Evolutionary conservation across 306 rosid species (phyloP).

Genomic region (Cucumis sativus): DNA sequence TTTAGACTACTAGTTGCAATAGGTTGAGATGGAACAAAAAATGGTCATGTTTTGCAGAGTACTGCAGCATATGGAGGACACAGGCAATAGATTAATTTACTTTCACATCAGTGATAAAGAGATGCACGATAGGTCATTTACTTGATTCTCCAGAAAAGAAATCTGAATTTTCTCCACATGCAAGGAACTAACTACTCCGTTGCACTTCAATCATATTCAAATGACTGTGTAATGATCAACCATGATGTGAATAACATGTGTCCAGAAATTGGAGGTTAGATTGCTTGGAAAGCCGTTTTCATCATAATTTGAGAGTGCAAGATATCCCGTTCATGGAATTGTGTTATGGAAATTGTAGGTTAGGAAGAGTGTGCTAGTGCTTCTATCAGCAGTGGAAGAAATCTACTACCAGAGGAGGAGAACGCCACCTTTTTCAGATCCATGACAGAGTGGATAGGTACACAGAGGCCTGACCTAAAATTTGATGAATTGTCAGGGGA

Average conservation of each 20-base stretch:
- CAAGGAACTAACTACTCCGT: neutral
- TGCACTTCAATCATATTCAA: neutral
- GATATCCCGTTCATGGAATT: slow-evolving; percentile 17
- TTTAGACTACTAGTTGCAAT: neutral
- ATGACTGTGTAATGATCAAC: neutral
- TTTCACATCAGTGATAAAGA: neutral
- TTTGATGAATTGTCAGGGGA: slow-evolving; percentile 63
- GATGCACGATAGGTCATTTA: neutral
- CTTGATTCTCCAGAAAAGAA: neutral
- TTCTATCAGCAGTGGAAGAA: slow-evolving; percentile 29
- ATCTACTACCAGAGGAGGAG: slow-evolving; percentile 22
- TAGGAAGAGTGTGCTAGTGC: slow-evolving; percentile 38
- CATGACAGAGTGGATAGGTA: slow-evolving; percentile 53
- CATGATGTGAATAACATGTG: neutral
- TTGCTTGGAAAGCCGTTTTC: neutral
- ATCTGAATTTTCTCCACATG: neutral
- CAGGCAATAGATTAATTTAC: neutral
- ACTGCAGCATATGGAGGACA: neutral
- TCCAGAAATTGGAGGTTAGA: neutral
- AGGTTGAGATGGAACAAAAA: neutral
- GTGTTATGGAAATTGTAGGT: slow-evolving; percentile 46
- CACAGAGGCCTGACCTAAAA: slow-evolving; percentile 31
- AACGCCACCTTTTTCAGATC: slow-evolving; percentile 41
- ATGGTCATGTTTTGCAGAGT: neutral
- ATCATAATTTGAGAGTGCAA: slow-evolving; percentile 11